Percentiles rank a stretch among this genome's conserved stretches.
Evolutionary conservation across 2,329 filamentous ascomycete species (phyloP).

Genomic region (Ascochyta rabiei): DNA sequence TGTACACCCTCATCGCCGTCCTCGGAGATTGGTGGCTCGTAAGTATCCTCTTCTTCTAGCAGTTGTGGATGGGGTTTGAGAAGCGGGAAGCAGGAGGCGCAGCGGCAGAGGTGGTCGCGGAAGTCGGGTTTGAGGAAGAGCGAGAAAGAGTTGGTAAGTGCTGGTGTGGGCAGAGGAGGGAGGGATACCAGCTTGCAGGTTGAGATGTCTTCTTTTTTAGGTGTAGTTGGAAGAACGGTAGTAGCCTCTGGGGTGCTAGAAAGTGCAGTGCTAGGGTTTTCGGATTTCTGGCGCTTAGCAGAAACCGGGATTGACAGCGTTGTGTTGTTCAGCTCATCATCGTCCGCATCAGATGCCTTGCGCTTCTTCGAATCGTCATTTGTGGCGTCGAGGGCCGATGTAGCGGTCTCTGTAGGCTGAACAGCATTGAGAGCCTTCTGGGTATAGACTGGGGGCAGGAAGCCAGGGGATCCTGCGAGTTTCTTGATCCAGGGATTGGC

Average conservation of each 20-base stretch:
- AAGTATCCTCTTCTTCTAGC: constrained; percentile 90
- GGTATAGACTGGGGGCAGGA: constrained; percentile 73
- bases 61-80: constrained; percentile 77
- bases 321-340: constrained; percentile 26
- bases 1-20: constrained; percentile 60
- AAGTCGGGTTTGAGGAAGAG: constrained; percentile 83
- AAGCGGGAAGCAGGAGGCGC: constrained; percentile 76
- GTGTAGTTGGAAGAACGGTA: constrained; percentile 29
- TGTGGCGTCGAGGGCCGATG: constrained; percentile 22
- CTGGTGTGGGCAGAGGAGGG: constrained; percentile 56
- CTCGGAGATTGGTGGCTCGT: constrained; percentile 84
- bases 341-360: constrained; percentile 53
- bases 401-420: constrained; percentile 8
- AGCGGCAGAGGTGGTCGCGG: constrained; percentile 82
- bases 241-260: constrained; percentile 46
- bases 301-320: constrained; percentile 24
- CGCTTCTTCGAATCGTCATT: constrained; percentile 50
- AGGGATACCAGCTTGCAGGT: constrained; percentile 68
- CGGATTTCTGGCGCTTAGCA: constrained; percentile 46
- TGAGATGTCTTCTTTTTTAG: constrained; percentile 29
- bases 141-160: constrained; percentile 69
- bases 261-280: constrained; percentile 34
- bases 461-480: constrained; percentile 81
- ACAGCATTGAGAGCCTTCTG: constrained; percentile 32
- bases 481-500: constrained; percentile 89